Evolutionary conservation across 352 stramenopile genomes (phyloP).

Genomic region (Pythium sp.): DNA sequence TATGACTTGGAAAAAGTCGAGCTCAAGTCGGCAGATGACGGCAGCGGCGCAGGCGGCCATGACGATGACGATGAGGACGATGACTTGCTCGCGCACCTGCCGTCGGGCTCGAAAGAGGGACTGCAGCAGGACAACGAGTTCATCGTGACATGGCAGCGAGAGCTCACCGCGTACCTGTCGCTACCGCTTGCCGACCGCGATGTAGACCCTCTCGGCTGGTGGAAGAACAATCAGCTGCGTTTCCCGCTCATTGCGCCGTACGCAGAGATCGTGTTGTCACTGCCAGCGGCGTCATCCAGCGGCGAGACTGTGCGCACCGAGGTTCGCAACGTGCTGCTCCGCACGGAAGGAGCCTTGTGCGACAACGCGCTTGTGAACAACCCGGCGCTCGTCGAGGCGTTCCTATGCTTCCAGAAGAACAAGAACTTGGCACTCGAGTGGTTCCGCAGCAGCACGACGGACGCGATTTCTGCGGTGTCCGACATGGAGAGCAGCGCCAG

Average conservation of each 20-base stretch:
- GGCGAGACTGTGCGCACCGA: slow-evolving; percentile 48
- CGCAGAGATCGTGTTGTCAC: slow-evolving; percentile 68
- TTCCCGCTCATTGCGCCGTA: slow-evolving; percentile 78
- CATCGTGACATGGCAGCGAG: slow-evolving; percentile 68
- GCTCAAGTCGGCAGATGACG: slow-evolving; percentile 10
- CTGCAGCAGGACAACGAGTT: slow-evolving; percentile 45
- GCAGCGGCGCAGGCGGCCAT: slow-evolving; percentile 19
- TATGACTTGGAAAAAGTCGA: slow-evolving; percentile 27
- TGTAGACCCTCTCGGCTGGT: slow-evolving; percentile 70
- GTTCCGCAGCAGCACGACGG: slow-evolving; percentile 49
- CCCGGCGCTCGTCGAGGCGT: slow-evolving; percentile 61
- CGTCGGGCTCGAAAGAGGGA: slow-evolving; percentile 51
- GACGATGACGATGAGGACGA: slow-evolving; percentile 72
- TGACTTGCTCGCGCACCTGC: slow-evolving; percentile 63
- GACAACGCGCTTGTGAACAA: slow-evolving; percentile 46
- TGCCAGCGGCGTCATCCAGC: slow-evolving; percentile 63
- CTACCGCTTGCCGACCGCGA: slow-evolving; percentile 73
- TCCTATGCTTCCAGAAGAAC: slow-evolving; percentile 83
- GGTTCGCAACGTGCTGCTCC: slow-evolving; percentile 52
- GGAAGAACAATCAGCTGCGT: slow-evolving; percentile 73
- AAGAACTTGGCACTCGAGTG: slow-evolving; percentile 71
- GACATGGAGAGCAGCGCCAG: slow-evolving; percentile 30
- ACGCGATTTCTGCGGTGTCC: slow-evolving; percentile 19
- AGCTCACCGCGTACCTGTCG: slow-evolving; percentile 69
- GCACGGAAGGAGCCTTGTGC: slow-evolving; percentile 41